These are phyloP conservation scores for Mediolabrus comicus DNA, from an alignment of 108 stramenopile genomes.

Conservation along the genomic window DNA sequence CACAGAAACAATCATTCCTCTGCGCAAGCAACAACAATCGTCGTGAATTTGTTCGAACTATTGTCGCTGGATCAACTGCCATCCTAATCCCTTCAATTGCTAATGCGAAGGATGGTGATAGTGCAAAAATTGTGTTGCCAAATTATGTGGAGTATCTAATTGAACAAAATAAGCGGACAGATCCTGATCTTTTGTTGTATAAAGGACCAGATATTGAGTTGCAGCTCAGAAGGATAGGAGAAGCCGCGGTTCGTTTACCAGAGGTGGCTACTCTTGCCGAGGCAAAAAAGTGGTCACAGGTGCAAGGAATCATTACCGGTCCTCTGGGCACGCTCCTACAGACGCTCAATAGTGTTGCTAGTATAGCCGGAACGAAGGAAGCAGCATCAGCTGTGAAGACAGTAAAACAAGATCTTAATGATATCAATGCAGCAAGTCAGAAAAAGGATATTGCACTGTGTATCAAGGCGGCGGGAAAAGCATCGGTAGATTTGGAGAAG, in stretches of 20 bases:
- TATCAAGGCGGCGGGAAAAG: constrained; percentile 35
- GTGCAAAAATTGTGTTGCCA: constrained; percentile 58
- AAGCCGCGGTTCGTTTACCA: constrained; percentile 44
- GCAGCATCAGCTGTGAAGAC: constrained; percentile 38
- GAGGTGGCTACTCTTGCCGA: constrained; percentile 53
- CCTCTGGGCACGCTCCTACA: constrained; percentile 62
- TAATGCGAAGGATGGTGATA: constrained; percentile 51
- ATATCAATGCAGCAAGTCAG: constrained; percentile 51
- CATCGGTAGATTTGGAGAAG: constrained; percentile 52
- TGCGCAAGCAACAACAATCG: constrained; percentile 8
- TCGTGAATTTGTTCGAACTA: constrained; percentile 30
- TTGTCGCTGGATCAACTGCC: constrained; percentile 1
- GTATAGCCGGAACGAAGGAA: constrained; percentile 30
- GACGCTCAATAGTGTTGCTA: constrained; percentile 54
- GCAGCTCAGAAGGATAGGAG: constrained; percentile 47
- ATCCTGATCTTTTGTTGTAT: constrained; percentile 46
- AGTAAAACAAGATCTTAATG: constrained; percentile 59
- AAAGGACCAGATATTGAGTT: constrained; percentile 56
- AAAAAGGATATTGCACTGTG: constrained; percentile 45
- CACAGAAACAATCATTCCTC: neutral
- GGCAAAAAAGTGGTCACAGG: constrained; percentile 66
- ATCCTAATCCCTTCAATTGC: constrained; percentile 24
- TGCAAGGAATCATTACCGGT: constrained; percentile 68
- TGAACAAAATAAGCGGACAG: constrained; percentile 52
- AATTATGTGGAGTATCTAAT: constrained; percentile 75